Evolutionary conservation across 163 green algal genomes (phyloP).

Genomic region (Scenedesmus sp.): DNA sequence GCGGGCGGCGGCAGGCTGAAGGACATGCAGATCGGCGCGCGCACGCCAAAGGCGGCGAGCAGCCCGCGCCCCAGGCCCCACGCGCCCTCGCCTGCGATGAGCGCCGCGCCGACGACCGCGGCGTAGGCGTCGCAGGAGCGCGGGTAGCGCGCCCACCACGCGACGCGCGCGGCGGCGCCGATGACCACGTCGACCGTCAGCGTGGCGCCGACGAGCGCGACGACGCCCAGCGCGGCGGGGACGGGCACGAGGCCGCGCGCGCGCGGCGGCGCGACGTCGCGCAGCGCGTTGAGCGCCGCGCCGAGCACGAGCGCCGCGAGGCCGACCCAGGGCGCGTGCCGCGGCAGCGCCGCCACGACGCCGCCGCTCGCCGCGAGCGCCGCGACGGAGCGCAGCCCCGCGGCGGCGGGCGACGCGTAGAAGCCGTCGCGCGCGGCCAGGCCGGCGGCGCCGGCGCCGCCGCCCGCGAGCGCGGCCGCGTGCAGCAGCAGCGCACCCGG

Average conservation of each 20-base stretch:
- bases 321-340: conserved; percentile 15
- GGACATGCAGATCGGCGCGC: conserved; percentile 43
- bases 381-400: conserved; percentile 7
- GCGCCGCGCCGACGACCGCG: conserved; percentile 17
- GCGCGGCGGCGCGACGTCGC: neutral
- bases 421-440: conserved; percentile 22
- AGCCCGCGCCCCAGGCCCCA: conserved; percentile 32
- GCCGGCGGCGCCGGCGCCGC: conserved; percentile 1
- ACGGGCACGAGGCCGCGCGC: conserved; percentile 20
- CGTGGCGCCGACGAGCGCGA: conserved; percentile 11
- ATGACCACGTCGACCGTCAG: conserved; percentile 29
- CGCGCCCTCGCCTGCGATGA: conserved; percentile 39
- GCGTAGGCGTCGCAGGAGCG: conserved; percentile 37
- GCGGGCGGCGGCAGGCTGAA: conserved; percentile 11
- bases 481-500: conserved; percentile 23
- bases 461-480: neutral
- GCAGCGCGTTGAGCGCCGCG: conserved; percentile 5
- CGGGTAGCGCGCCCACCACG: conserved; percentile 32
- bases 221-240: conserved; percentile 28
- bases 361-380: neutral
- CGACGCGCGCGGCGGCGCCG: conserved; percentile 12
- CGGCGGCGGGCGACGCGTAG: conserved; percentile 19
- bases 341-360: neutral
- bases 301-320: conserved; percentile 15
- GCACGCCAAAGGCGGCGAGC: conserved; percentile 28